Conservation (phyloP, 108 stramenopile species). For the Cylindrotheca fusiformis region DNA sequence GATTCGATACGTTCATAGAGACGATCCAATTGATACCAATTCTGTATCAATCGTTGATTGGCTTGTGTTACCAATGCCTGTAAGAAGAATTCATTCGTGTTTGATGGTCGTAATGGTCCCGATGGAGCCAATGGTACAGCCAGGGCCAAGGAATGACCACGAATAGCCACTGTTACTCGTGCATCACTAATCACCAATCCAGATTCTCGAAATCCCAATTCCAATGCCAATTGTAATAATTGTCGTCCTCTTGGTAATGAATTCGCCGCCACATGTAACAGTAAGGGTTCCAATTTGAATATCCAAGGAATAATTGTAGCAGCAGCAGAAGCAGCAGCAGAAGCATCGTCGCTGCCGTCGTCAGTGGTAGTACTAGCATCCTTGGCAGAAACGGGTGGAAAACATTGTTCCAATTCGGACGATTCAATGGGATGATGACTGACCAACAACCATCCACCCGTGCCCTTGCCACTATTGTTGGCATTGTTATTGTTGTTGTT, state of each 20-base stretch:
- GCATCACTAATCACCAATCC: conserved; percentile 66
- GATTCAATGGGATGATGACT: conserved; percentile 61
- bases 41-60: conserved; percentile 57
- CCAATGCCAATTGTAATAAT: conserved; percentile 54
- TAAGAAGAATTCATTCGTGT: conserved; percentile 52
- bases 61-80: conserved; percentile 46
- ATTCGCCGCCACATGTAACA: conserved; percentile 77
- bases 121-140: conserved; percentile 27
- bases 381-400: conserved; percentile 6
- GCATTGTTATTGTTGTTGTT: neutral
- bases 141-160: conserved; percentile 56
- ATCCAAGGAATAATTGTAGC: conserved; percentile 26
- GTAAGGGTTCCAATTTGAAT: conserved; percentile 76
- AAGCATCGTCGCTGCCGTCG: conserved; percentile 1
- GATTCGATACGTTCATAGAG: conserved; percentile 38
- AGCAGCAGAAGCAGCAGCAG: neutral
- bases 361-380: neutral
- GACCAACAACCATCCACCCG: conserved; percentile 71
- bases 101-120: conserved; percentile 13
- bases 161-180: conserved; percentile 75
- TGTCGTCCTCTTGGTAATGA: conserved; percentile 46
- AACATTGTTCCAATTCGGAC: conserved; percentile 23
- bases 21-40: conserved; percentile 50
- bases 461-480: conserved; percentile 59
- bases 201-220: conserved; percentile 80